A percentile compares a stretch with the other conserved stretches of the same genome.
These are phyloP conservation scores for Crucihimalaya himalaica DNA, from an alignment of 345 rosid genomes.

Conservation along the genomic window DNA sequence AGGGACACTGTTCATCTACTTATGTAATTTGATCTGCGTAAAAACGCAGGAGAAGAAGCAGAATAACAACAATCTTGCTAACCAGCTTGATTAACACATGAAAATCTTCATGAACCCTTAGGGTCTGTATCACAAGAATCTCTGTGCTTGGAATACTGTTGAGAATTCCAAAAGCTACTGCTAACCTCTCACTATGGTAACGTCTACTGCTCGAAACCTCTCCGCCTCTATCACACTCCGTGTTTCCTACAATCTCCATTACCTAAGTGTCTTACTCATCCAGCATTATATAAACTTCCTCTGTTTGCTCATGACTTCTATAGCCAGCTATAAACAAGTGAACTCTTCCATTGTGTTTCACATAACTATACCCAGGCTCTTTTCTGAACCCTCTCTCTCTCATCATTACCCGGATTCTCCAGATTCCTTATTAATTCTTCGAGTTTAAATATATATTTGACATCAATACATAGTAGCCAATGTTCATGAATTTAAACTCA, in stretches of 20 bases:
- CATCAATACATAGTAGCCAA: conserved; percentile 81
- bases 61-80: conserved; percentile 50
- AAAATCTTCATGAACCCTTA: conserved; percentile 62
- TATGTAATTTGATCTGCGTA: background rate
- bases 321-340: conserved; percentile 77
- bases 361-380: conserved; percentile 82
- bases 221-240: conserved; percentile 12
- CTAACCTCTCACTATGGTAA: conserved; percentile 79
- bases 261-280: conserved; percentile 52
- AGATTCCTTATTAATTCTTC: conserved; percentile 51
- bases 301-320: conserved; percentile 47
- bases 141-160: conserved; percentile 53
- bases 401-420: conserved; percentile 70
- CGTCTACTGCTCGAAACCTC: background rate
- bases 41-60: background rate
- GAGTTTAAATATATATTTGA: conserved; percentile 68
- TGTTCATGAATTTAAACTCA: conserved; percentile 64
- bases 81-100: conserved; percentile 73
- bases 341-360: conserved; percentile 62
- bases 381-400: conserved; percentile 63
- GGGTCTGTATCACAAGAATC: conserved; percentile 77
- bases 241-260: conserved; percentile 36
- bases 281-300: conserved; percentile 56
- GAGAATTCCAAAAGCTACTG: conserved; percentile 64
- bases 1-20: background rate